Evolutionary conservation across 768 basidiomycete genomes (phyloP).

Genomic region (Amyloporia xantha): DNA sequence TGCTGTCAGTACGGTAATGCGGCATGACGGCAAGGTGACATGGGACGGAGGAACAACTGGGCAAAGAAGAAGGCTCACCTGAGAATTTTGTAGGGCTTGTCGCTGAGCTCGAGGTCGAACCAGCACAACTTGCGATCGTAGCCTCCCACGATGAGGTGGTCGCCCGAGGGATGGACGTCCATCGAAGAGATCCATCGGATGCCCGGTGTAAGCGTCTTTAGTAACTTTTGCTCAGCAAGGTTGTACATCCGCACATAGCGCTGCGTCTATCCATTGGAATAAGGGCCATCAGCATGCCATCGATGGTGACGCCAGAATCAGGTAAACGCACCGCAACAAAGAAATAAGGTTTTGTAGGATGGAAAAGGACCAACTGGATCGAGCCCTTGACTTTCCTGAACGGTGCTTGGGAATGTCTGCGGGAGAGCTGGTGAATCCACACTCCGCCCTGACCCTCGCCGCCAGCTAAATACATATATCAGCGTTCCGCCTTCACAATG

Average conservation of each 20-base stretch:
- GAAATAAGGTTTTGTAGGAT: constrained; percentile 91
- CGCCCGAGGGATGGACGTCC: constrained; percentile 94
- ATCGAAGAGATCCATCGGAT: constrained; percentile 96
- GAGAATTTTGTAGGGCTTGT: constrained; percentile 95
- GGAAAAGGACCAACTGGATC: constrained; percentile 90
- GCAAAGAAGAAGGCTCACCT: constrained; percentile 43
- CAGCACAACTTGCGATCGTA: constrained; percentile 98
- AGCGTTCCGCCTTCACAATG: neutral
- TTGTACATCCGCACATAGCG: constrained; percentile 96
- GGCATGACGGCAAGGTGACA: neutral
- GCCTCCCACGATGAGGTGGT: constrained; percentile 94
- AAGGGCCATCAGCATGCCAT: constrained; percentile 2
- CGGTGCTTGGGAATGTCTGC: constrained; percentile 93
- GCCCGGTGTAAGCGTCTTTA: constrained; percentile 93
- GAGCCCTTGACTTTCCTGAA: constrained; percentile 93
- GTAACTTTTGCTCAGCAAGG: constrained; percentile 83
- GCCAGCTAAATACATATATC: constrained; percentile 35
- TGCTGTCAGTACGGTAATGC: constrained; percentile 7
- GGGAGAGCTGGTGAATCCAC: constrained; percentile 93
- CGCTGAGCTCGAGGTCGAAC: constrained; percentile 96
- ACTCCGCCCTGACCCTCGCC: constrained; percentile 74
- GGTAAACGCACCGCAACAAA: constrained; percentile 81
- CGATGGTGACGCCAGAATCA: neutral
- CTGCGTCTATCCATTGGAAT: constrained; percentile 60
- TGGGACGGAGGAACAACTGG: neutral